Evolutionary conservation across 768 basidiomycete genomes (phyloP).

Genomic region (Grammothele lineata): DNA sequence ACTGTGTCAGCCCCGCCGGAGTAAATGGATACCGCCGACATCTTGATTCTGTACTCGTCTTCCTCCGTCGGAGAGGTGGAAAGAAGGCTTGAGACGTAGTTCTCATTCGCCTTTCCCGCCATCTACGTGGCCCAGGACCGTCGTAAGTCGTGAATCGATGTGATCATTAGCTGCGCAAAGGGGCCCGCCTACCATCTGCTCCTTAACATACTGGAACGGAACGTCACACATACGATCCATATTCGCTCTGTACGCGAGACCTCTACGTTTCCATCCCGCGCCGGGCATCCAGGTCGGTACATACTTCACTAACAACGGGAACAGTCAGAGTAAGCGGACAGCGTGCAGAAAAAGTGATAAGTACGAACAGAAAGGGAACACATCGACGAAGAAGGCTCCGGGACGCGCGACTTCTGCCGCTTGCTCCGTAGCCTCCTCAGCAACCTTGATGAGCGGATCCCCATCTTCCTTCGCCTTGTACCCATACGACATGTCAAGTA

Average conservation of each 20-base stretch:
- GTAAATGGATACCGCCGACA: constrained; percentile 13
- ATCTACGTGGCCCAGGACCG: too few relatives aligned
- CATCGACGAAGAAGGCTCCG: constrained; percentile 32
- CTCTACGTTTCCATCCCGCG: constrained; percentile 30
- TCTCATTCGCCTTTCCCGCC: too few relatives aligned
- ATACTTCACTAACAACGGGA: constrained; percentile 10
- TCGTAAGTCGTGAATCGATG: too few relatives aligned
- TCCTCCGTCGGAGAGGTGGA: constrained; percentile 3
- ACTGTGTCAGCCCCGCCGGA: constrained; percentile 19
- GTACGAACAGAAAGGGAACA: constrained; percentile 27
- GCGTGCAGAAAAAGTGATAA: neutral
- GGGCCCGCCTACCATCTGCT: constrained; percentile 28
- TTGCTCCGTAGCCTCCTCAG: constrained; percentile 21
- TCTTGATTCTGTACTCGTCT: constrained; percentile 14
- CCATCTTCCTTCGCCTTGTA: constrained; percentile 20
- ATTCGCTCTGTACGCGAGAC: constrained; percentile 21
- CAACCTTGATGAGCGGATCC: constrained; percentile 23
- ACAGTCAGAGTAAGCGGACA: neutral
- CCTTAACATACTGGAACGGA: constrained; percentile 31
- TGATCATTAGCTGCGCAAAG: too few relatives aligned
- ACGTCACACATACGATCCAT: constrained; percentile 14
- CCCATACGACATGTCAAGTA: constrained; percentile 27
- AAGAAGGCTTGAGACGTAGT: too few relatives aligned
- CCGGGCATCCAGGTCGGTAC: constrained; percentile 40
- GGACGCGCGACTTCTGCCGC: constrained; percentile 22